Evolutionary conservation across 345 rosid species (phyloP).

Genomic region (Microthlaspi erraticum): DNA sequence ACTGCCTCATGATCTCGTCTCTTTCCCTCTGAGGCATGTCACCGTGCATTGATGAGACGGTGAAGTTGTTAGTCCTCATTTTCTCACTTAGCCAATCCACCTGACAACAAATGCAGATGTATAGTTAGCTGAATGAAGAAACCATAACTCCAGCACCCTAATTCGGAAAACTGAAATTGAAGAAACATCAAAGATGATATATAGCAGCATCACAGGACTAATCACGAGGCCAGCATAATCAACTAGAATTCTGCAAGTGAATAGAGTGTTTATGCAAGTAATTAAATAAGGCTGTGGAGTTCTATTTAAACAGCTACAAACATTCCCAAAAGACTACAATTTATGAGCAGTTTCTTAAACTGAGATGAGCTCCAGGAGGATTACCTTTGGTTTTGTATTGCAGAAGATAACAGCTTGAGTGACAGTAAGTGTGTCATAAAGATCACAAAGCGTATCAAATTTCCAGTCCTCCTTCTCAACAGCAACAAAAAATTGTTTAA

Average conservation of each 20-base stretch:
- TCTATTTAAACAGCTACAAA: background rate
- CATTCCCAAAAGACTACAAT: background rate
- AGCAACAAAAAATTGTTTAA: constrained; percentile 91
- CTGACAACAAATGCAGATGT: constrained; percentile 47
- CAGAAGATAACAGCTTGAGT: constrained; percentile 98
- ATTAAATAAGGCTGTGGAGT: background rate
- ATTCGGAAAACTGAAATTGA: background rate
- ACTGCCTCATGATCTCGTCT: constrained; percentile 89
- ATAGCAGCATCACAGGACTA: background rate
- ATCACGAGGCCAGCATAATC: background rate
- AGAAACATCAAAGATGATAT: constrained; percentile 8
- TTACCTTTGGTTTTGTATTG: constrained; percentile 96
- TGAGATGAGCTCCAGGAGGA: constrained; percentile 8
- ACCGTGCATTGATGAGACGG: constrained; percentile 98
- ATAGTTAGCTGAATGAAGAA: background rate
- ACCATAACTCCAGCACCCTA: background rate
- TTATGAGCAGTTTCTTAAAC: background rate
- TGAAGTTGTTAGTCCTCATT: constrained; percentile 91
- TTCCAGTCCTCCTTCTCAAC: constrained; percentile 99
- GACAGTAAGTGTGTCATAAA: constrained; percentile 91
- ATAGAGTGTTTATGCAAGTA: background rate
- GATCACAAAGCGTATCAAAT: constrained; percentile 95
- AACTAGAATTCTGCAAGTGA: constrained; percentile 13
- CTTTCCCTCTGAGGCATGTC: constrained; percentile 99
- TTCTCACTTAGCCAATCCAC: constrained; percentile 99